These are phyloP conservation scores for Apium graveolens DNA, from an alignment of 129 eudicot genomes.

Conservation along the genomic window DNA sequence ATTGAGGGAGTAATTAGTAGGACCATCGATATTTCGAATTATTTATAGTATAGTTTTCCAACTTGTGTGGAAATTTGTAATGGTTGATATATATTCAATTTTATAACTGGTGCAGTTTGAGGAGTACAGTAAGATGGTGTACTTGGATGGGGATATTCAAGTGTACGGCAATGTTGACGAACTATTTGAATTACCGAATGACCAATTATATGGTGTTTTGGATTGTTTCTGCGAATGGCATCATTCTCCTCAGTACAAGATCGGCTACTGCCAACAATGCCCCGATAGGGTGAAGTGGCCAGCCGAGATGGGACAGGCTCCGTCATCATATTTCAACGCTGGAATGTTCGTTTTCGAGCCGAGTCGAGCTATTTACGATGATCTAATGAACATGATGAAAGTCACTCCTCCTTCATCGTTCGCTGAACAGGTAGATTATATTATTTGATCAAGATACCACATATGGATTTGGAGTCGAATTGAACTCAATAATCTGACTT, in stretches of 20 bases:
- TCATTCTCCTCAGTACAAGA: conserved; percentile 54
- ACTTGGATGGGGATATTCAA: conserved; percentile 74
- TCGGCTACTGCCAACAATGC: conserved; percentile 77
- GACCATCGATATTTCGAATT: too few relatives aligned
- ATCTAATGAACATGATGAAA: conserved; percentile 37
- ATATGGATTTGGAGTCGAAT: background rate
- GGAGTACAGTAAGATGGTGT: conserved; percentile 74
- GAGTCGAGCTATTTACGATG: conserved; percentile 28
- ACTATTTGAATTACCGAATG: conserved; percentile 57
- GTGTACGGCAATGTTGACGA: conserved; percentile 72
- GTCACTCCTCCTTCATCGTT: conserved; percentile 64
- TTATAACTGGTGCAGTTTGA: conserved; percentile 38
- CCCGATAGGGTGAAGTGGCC: conserved; percentile 70
- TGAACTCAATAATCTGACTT: background rate
- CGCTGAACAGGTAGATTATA: conserved; percentile 60
- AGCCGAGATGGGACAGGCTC: conserved; percentile 47
- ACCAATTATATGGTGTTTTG: conserved; percentile 63
- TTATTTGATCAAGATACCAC: background rate
- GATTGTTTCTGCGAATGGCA: conserved; percentile 91
- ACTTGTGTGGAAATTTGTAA: background rate
- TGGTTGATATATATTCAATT: background rate
- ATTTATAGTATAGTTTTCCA: too few relatives aligned
- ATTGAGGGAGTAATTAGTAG: too few relatives aligned
- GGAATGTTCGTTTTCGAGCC: conserved; percentile 86
- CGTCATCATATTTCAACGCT: conserved; percentile 63